phyloP scores from a whole-genome alignment of 2,329 filamentous ascomycete genomes.

The Phialocephala sp. region DNA sequence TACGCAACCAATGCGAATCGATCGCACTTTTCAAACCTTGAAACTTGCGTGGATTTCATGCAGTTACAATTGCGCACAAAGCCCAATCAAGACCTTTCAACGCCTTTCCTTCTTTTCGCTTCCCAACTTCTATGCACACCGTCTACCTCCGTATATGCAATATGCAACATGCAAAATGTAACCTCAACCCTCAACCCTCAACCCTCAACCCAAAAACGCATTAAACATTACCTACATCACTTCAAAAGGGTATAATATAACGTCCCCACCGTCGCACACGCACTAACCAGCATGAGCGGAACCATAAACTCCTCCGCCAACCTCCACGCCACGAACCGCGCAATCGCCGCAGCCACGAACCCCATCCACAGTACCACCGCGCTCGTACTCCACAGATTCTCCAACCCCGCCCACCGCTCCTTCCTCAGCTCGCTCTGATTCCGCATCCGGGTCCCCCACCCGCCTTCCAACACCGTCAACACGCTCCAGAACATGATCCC shows the following conservation, averaged over 20 bases:
- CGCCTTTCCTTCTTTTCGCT: too few species aligned
- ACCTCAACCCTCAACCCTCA: too few species aligned
- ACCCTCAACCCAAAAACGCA: too few species aligned
- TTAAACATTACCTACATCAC: too few species aligned
- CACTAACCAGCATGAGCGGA: conserved; percentile 23
- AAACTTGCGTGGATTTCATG: too few species aligned
- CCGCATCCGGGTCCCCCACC: conserved; percentile 46
- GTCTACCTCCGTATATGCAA: too few species aligned
- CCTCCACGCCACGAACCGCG: conserved; percentile 14
- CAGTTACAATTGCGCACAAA: too few species aligned
- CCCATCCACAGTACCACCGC: conserved; percentile 30
- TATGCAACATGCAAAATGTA: too few species aligned
- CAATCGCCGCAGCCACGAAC: conserved; percentile 25
- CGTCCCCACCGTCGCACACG: conserved; percentile 15
- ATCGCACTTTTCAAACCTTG: too few species aligned
- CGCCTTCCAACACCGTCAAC: conserved; percentile 43
- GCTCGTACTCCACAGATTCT: conserved; percentile 28
- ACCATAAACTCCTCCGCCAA: conserved; percentile 22
- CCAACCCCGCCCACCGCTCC: conserved; percentile 18
- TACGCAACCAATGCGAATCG: too few species aligned
- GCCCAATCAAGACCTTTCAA: too few species aligned
- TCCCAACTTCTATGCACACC: too few species aligned
- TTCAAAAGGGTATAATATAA: conserved; percentile 22
- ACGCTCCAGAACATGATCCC: conserved; percentile 46
- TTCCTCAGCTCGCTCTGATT: conserved; percentile 39